A percentile compares a stretch with the other conserved stretches of the same genome.
Evolutionary conservation across 176 grass and related monocot genomes (phyloP).

Genomic region (Juncus inflexus): DNA sequence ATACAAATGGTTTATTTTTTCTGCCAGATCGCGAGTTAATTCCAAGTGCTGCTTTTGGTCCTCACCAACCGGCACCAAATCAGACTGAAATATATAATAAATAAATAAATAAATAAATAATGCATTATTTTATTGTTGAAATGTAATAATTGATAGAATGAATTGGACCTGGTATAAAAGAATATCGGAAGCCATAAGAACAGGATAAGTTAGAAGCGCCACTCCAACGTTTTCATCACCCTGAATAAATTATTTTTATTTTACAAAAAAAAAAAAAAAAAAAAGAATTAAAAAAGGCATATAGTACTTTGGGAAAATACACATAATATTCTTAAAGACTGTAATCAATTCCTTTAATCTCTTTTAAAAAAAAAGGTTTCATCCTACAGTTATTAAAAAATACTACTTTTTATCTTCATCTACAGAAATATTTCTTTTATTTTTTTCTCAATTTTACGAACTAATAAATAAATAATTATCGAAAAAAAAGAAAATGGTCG

Average conservation of each 20-base stretch:
- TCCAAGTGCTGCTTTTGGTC: slow-evolving; percentile 98
- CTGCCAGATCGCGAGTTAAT: slow-evolving; percentile 94
- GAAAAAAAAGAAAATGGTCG: slow-evolving; percentile 49
- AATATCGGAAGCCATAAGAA: slow-evolving; percentile 99
- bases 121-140: too few species aligned
- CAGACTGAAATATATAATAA: slow-evolving; percentile 48
- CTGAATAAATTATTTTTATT: slow-evolving; percentile 29
- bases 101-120: background rate
- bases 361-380: too few species aligned
- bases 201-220: slow-evolving; percentile 87
- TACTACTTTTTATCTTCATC: too few species aligned
- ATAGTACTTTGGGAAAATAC: too few species aligned
- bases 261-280: background rate
- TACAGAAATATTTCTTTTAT: too few species aligned
- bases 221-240: slow-evolving; percentile 99
- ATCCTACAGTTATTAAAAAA: too few species aligned
- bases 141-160: slow-evolving; percentile 11
- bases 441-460: background rate
- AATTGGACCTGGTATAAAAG: slow-evolving; percentile 87
- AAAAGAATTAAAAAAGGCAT: background rate
- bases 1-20: slow-evolving; percentile 83
- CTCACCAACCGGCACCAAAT: slow-evolving; percentile 98
- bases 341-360: too few species aligned
- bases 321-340: too few species aligned
- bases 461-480: slow-evolving; percentile 22